These are phyloP conservation scores for Marasmius fiardii DNA, from an alignment of 1,284 basidiomycete species.

Conservation along the genomic window DNA sequence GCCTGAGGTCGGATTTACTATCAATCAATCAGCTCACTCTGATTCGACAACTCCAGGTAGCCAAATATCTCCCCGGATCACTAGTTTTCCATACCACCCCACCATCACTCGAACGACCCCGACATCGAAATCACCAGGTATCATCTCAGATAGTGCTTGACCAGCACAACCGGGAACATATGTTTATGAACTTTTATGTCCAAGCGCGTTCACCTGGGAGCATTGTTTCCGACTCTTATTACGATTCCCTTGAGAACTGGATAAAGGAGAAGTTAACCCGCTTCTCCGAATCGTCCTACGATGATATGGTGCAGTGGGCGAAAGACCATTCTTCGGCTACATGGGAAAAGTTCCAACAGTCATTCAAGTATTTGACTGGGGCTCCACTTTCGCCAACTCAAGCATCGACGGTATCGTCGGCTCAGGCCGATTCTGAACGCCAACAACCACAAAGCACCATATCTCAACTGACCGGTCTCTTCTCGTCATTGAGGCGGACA, in stretches of 20 bases:
- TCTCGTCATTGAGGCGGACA: conserved; percentile 58
- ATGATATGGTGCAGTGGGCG: conserved; percentile 46
- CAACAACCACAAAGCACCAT: conserved; percentile 34
- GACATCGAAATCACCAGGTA: conserved; percentile 77
- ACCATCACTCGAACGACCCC: conserved; percentile 63
- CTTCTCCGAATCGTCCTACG: conserved; percentile 48
- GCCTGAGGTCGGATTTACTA: conserved; percentile 45
- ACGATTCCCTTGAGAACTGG: conserved; percentile 40
- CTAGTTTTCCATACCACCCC: conserved; percentile 76
- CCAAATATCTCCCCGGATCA: conserved; percentile 60
- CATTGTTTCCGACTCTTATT: conserved; percentile 31
- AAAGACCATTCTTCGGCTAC: conserved; percentile 36
- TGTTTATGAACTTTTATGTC: conserved; percentile 78
- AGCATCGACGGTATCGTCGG: conserved; percentile 16
- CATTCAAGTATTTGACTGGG: conserved; percentile 71
- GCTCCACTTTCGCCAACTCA: conserved; percentile 39
- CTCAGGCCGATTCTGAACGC: conserved; percentile 21
- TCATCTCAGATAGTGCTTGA: conserved; percentile 72
- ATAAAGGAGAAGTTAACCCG: conserved; percentile 33
- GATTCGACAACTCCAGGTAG: conserved; percentile 41
- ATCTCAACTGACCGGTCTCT: conserved; percentile 63
- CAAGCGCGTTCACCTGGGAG: conserved; percentile 47
- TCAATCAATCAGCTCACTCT: conserved; percentile 8
- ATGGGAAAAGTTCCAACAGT: conserved; percentile 45
- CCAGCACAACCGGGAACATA: conserved; percentile 68